These are phyloP conservation scores for Wickerhamomyces queroliae DNA, from an alignment of 805 yeast species.

Conservation along the genomic window DNA sequence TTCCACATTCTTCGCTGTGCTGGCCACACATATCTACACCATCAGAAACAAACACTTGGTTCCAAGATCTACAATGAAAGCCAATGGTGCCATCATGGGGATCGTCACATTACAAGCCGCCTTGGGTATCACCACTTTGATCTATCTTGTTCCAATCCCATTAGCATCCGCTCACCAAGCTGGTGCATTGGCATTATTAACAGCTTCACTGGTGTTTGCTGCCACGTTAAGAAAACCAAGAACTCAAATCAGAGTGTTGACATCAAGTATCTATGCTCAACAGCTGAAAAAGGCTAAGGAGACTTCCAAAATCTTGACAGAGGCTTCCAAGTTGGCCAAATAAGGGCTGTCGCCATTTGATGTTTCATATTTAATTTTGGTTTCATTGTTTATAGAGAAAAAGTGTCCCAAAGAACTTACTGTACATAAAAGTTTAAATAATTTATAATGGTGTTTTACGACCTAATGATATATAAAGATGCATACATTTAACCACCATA, in stretches of 20 bases:
- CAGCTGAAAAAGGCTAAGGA: constrained; percentile 17
- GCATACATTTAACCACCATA: too few relatives aligned
- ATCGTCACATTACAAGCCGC: constrained; percentile 79
- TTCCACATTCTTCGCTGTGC: constrained; percentile 66
- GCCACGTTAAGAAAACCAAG: constrained; percentile 57
- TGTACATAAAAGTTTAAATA: background rate
- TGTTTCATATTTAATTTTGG: too few relatives aligned
- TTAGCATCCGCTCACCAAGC: constrained; percentile 96
- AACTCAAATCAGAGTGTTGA: constrained; percentile 29
- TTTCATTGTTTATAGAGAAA: too few relatives aligned
- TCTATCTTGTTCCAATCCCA: constrained; percentile 87
- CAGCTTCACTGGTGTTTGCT: constrained; percentile 63
- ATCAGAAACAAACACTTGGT: constrained; percentile 44
- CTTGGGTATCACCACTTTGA: constrained; percentile 79
- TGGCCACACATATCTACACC: constrained; percentile 68
- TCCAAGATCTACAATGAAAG: constrained; percentile 51
- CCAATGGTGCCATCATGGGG: too few relatives aligned
- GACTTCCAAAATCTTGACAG: constrained; percentile 28
- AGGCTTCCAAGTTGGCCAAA: constrained; percentile 28
- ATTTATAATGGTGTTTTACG: too few relatives aligned
- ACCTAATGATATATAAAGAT: too few relatives aligned
- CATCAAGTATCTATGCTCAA: constrained; percentile 28
- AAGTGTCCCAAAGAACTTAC: background rate
- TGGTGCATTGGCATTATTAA: constrained; percentile 86
- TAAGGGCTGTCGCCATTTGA: too few relatives aligned